Percentiles rank a stretch among this genome's conserved stretches.
phyloP scores from a whole-genome alignment of 2,329 filamentous ascomycete species.

The Lachnellula arida region DNA sequence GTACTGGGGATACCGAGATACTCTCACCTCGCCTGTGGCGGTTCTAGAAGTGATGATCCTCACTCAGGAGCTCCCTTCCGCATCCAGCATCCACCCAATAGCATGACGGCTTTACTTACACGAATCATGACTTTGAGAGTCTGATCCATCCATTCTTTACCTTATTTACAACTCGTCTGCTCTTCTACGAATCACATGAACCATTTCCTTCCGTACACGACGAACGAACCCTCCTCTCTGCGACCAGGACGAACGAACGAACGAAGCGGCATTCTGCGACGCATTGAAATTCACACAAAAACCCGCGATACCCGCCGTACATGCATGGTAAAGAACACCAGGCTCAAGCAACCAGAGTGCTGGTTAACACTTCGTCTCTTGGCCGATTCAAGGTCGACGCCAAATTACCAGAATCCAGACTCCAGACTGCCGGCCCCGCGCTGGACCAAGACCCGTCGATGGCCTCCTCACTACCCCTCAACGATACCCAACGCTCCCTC shows the following conservation, averaged over 20 bases:
- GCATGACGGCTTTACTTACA: background rate
- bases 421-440: conserved; percentile 10
- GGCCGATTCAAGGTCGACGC: conserved; percentile 2
- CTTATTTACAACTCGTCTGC: background rate
- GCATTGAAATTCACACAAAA: background rate
- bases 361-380: conserved; percentile 1
- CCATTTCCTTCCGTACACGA: conserved; percentile 2
- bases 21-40: background rate
- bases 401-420: background rate
- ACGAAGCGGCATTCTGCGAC: background rate
- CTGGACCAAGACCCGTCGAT: conserved; percentile 18
- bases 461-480: conserved; percentile 20
- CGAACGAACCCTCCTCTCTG: background rate
- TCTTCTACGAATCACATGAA: background rate
- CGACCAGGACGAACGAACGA: background rate
- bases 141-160: background rate
- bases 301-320: background rate
- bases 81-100: background rate
- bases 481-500: conserved; percentile 13
- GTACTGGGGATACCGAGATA: background rate
- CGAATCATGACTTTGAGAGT: background rate
- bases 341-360: background rate
- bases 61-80: background rate
- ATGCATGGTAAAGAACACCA: background rate
- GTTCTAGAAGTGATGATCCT: conserved; percentile 1